These are phyloP conservation scores for Scutellaria baicalensis DNA, from an alignment of 257 asterid species.

Conservation along the genomic window DNA sequence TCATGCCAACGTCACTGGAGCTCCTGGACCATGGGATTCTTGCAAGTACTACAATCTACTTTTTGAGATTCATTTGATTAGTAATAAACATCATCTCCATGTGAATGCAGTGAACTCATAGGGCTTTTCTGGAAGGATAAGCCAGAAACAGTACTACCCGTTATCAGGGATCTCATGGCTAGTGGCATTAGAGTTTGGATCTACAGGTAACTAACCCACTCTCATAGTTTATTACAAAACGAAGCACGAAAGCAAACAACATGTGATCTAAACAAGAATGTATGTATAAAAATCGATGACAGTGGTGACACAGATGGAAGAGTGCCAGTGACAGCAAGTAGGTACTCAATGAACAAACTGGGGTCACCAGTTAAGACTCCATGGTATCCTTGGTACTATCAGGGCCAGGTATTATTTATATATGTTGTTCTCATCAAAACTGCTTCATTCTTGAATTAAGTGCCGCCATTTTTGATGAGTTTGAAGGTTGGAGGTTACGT, in stretches of 20 bases:
- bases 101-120: constrained; percentile 11
- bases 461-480: background rate
- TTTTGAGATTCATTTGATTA: background rate
- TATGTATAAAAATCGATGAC: too few relatives aligned
- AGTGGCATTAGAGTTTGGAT: constrained; percentile 44
- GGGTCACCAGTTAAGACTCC: constrained; percentile 26
- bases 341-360: constrained; percentile 29
- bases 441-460: background rate
- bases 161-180: constrained; percentile 32
- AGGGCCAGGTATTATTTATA: constrained; percentile 54
- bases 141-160: constrained; percentile 31
- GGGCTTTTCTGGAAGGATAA: constrained; percentile 10
- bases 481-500: constrained; percentile 56
- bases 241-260: too few relatives aligned
- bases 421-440: background rate
- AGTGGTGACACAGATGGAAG: constrained; percentile 38
- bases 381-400: constrained; percentile 46
- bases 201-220: constrained; percentile 21
- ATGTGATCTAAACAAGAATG: too few relatives aligned
- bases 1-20: constrained; percentile 37
- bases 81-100: background rate
- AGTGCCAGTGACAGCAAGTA: constrained; percentile 39
- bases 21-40: constrained; percentile 29
- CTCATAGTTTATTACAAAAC: too few relatives aligned
- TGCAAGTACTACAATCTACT: constrained; percentile 34